Evolutionary conservation across 1,284 basidiomycete species (phyloP), one percentile per base, ranked within the genome.

Genomic region (Sporisorium sorghi): DNA sequence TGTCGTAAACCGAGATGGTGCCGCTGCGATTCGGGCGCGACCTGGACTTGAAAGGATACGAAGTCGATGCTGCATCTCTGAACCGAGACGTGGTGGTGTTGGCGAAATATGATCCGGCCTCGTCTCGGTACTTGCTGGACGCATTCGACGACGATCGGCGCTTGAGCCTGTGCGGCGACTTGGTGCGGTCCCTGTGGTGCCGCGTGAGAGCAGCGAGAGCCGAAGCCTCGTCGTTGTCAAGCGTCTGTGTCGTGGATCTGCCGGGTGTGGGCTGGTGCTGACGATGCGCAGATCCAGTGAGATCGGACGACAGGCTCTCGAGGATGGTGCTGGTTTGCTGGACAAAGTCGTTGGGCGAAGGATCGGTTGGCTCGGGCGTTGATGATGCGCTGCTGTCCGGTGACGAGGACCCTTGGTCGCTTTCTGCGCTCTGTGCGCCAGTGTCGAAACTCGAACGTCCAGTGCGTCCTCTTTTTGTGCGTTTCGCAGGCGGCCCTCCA

Each of bases 271-370:
- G 24, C n/a, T 42, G 59, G 6, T 49, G 28, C 0, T 59, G 55
- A 19, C 49, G 61, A 21, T 63, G 66, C 2, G 72, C 51, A 35
- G 66, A 28, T 1, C 58, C 58, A 1, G 72, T 56, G 2, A 74
- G 48, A n/a, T 70, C 67, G 1, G 72, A 74, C 1, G 62, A 66
- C 12, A 74, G 46, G 26, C 59, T 69, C n/a, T 74, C 72, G 33
- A 74, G 56, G 37, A 74, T 74, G 24, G 72, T 66, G 53, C 66
- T 62, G 11, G 66, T 74, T 47, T 74, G 66, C 26, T 74, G 72
- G 5, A 74, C 52, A 42, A 74, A 60, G 46, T 69, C 72, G 26
- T 74, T 74, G 3, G 72, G 57, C 5, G 62, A 62, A 3, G 62
- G 72, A 24, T 62, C 55, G 0, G 58, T 23, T 2, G 65, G 57